Base-by-base conservation (phyloP, 257 asterid genomes). In the Gardenia jasminoides region DNA sequence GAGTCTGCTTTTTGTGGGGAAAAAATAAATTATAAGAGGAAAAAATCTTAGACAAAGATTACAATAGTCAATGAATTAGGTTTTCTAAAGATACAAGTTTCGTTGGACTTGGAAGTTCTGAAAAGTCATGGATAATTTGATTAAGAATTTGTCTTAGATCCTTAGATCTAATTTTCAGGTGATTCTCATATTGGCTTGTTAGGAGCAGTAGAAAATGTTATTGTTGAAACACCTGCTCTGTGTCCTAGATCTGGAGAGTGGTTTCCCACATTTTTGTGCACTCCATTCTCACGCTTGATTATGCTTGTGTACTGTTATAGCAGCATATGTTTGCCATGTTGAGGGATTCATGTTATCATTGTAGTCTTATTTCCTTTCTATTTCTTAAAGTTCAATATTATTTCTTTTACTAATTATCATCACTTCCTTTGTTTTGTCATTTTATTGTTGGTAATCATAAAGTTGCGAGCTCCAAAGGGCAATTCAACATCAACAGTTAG, bases 401-500 rank as follows among this genome's bases (percentile, higher is more conserved):
- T 46, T 56, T 8, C n/a, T 46, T 52, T n/a, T 10, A 8, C 16
- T 77, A 52, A 39, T 67, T 46, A 65, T 64, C 36, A 4, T 5
- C 61, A 8, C 72, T 48, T 15, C 59, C 59, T 48, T n/a, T 22
- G 10, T 26, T 65, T 48, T 59, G 62, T 41, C 20, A 46, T 75
- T 66, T 48, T 16, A 64, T 74, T 76, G 74, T 36, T 70, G 76
- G 85, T 47, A 82, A 70, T 72, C 31, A 43, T 24, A 73, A 68
- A 86, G 89, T 67, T 86, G 80, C 81, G 77, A 78, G 84, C 91
- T 61, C 68, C 87, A 20, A 92, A 88, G 88, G 97, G 97, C 67
- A 88, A 86, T 85, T 69, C 90, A 33, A 80, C 81, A 78, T 86
- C 89, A n/a, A 48, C 89, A 66, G 64, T 83, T 46, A 81, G 75